These are phyloP conservation scores for Mortierella antarctica DNA, from an alignment of 192 early-diverging fungal genomes.

Conservation along the genomic window DNA sequence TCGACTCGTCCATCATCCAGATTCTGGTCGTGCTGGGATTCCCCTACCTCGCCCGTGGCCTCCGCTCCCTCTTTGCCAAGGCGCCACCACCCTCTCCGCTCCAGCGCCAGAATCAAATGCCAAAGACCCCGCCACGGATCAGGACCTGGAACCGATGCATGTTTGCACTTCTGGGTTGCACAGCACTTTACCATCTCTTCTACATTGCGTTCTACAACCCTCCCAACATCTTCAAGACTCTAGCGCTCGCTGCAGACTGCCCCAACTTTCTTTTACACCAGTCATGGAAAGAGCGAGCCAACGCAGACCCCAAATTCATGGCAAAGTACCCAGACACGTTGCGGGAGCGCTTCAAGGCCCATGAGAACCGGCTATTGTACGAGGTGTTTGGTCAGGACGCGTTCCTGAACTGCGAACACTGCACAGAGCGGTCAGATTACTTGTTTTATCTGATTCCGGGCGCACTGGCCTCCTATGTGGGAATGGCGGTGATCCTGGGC, in stretches of 20 bases:
- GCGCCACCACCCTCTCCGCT: conserved; percentile 39
- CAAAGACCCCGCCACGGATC: neutral
- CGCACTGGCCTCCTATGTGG: conserved; percentile 23
- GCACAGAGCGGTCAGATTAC: conserved; percentile 28
- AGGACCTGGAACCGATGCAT: conserved; percentile 23
- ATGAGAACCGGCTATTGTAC: conserved; percentile 36
- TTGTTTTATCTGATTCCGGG: conserved; percentile 26
- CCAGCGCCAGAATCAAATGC: conserved; percentile 30
- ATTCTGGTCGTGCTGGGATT: conserved; percentile 34
- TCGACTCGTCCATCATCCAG: conserved; percentile 48
- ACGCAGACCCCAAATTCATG: conserved; percentile 17
- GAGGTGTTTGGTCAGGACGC: conserved; percentile 42
- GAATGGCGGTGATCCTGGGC: conserved; percentile 34
- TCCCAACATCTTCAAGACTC: conserved; percentile 40
- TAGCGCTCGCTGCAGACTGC: conserved; percentile 34
- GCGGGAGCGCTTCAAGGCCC: conserved; percentile 40
- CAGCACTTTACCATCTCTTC: conserved; percentile 23
- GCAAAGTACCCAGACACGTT: conserved; percentile 27
- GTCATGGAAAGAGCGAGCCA: conserved; percentile 37
- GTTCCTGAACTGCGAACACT: conserved; percentile 37
- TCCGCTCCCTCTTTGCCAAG: conserved; percentile 40
- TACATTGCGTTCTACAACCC: conserved; percentile 18
- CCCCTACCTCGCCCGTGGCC: conserved; percentile 20
- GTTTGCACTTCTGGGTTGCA: conserved; percentile 1
- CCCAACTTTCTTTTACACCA: conserved; percentile 49